These are phyloP conservation scores for Staphylotrichum tortipilum DNA, from an alignment of 495 filamentous ascomycete species.

Conservation along the genomic window DNA sequence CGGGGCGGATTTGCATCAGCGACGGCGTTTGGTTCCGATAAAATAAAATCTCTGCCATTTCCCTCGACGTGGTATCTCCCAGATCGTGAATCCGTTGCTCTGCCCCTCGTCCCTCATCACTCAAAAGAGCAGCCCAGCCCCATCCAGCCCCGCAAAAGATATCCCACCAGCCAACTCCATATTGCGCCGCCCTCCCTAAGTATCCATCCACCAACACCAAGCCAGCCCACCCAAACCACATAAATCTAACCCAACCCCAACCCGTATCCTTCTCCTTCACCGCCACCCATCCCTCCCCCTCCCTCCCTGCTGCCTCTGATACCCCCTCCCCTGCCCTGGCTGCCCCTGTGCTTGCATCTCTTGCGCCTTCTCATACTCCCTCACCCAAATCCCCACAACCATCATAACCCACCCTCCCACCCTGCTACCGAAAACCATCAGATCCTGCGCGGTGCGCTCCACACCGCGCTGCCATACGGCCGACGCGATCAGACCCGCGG, in stretches of 20 bases:
- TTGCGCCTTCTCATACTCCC: conserved; percentile 44
- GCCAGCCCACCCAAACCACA: neutral
- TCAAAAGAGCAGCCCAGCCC: too few relatives aligned
- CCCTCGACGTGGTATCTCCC: too few relatives aligned
- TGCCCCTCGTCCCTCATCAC: too few relatives aligned
- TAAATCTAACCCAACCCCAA: too few relatives aligned
- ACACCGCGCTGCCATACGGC: conserved; percentile 57
- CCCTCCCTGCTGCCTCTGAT: neutral
- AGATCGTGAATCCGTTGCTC: too few relatives aligned
- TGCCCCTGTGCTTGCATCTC: conserved; percentile 12
- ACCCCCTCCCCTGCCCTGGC: neutral
- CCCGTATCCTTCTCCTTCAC: neutral
- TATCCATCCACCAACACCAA: neutral
- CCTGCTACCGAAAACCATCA: conserved; percentile 26
- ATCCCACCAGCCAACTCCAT: too few relatives aligned
- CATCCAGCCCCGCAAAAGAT: too few relatives aligned
- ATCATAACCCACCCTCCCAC: conserved; percentile 42
- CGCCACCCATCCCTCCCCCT: neutral
- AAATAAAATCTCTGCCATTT: too few relatives aligned
- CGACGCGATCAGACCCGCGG: conserved; percentile 38
- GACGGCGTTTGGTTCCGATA: too few relatives aligned
- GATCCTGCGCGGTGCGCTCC: conserved; percentile 51
- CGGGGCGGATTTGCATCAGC: too few relatives aligned
- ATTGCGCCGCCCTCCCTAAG: neutral
- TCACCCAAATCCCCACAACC: conserved; percentile 47